Evolutionary conservation across 2,329 filamentous ascomycete genomes (phyloP).

Genomic region (Penicillium sp.): DNA sequence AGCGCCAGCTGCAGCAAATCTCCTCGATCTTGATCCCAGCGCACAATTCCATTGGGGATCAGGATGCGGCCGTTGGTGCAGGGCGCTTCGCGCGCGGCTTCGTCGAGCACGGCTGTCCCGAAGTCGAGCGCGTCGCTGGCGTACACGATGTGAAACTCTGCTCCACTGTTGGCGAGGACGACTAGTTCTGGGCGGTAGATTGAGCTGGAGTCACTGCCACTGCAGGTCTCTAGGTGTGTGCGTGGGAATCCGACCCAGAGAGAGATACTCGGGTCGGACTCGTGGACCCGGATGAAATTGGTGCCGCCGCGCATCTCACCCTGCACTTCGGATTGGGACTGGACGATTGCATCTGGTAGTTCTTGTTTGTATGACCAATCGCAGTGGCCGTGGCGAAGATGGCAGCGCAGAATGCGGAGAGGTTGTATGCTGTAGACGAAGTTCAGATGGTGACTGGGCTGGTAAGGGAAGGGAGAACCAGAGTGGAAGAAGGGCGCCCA

Average conservation of each 20-base stretch:
- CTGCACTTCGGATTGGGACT: constrained; percentile 15
- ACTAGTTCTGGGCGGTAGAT: constrained; percentile 28
- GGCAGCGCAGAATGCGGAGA: constrained; percentile 7
- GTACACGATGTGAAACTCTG: constrained; percentile 26
- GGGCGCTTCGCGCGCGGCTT: constrained; percentile 15
- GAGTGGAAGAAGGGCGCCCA: constrained; percentile 30
- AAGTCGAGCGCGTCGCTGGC: constrained; percentile 26
- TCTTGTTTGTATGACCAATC: constrained; percentile 20
- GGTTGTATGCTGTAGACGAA: constrained; percentile 16
- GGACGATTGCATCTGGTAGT: not conserved
- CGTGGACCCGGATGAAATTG: constrained; percentile 24
- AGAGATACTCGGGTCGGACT: constrained; percentile 3
- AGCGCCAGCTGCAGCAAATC: constrained; percentile 30
- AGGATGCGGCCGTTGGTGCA: constrained; percentile 26
- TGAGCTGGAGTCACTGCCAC: constrained; percentile 4
- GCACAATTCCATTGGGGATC: constrained; percentile 28
- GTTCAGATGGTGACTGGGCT: constrained; percentile 12
- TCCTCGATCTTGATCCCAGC: constrained; percentile 24
- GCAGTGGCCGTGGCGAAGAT: constrained; percentile 1
- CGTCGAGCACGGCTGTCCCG: constrained; percentile 20
- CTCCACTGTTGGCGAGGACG: constrained; percentile 21
- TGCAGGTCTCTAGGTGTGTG: constrained; percentile 23
- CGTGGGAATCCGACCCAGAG: constrained; percentile 25
- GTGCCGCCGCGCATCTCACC: constrained; percentile 26
- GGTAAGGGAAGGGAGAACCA: not conserved